Percentiles rank a stretch among this genome's conserved stretches.
phyloP scores from a whole-genome alignment of 768 basidiomycete species.

The Rhodotorula kratochvilovae region DNA sequence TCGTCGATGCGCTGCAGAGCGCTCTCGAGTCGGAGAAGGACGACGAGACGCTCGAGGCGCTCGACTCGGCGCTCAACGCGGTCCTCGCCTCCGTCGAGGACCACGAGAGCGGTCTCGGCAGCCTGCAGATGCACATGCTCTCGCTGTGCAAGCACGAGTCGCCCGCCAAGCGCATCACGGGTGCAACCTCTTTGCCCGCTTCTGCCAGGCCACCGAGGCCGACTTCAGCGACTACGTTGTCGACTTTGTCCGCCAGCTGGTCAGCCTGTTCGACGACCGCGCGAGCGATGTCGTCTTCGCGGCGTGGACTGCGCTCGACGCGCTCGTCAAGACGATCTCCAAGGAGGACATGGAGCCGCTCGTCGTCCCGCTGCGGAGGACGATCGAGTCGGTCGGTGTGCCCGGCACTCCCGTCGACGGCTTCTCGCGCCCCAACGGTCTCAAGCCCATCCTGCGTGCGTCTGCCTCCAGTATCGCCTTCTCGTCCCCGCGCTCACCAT shows the following conservation, averaged over 20 bases:
- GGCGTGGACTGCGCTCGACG: slow-evolving; percentile 76
- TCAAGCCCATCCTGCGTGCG: slow-evolving; percentile 66
- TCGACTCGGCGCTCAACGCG: slow-evolving; percentile 69
- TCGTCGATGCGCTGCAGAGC: slow-evolving; percentile 73
- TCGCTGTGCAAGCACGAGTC: slow-evolving; percentile 80
- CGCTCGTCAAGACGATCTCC: slow-evolving; percentile 79
- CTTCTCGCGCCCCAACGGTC: slow-evolving; percentile 71
- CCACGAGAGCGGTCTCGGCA: slow-evolving; percentile 73
- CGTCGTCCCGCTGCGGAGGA: slow-evolving; percentile 79
- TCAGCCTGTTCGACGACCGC: slow-evolving; percentile 74
- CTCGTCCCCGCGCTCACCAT: no score
- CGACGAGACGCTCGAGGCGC: slow-evolving; percentile 65
- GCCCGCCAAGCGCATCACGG: slow-evolving; percentile 67
- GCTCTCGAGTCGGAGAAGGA: slow-evolving; percentile 62
- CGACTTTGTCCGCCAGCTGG: slow-evolving; percentile 89
- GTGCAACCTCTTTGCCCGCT: slow-evolving; percentile 72
- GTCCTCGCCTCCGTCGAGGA: slow-evolving; percentile 75
- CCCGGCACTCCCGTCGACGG: slow-evolving; percentile 76
- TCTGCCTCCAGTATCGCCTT: slow-evolving; percentile 54
- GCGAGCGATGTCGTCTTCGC: slow-evolving; percentile 58
- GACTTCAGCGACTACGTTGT: slow-evolving; percentile 80
- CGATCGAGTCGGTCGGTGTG: slow-evolving; percentile 76
- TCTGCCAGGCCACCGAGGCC: slow-evolving; percentile 76
- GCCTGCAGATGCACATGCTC: slow-evolving; percentile 78
- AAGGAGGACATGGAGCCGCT: slow-evolving; percentile 89